Base-by-base conservation (phyloP, 805 yeast genomes). In the Saccharomycopsis oosterbeekiorum region DNA sequence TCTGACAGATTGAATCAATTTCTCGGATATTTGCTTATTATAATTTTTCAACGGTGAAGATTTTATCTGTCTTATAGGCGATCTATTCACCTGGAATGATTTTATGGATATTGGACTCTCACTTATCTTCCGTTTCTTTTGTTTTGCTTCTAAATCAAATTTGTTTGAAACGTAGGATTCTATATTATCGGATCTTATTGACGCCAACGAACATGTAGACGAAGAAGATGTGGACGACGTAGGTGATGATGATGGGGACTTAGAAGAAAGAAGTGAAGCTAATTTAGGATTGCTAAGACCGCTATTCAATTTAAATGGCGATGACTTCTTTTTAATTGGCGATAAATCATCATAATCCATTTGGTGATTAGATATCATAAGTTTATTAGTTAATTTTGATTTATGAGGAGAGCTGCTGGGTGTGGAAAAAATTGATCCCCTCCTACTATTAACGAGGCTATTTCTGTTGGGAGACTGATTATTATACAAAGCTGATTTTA, bases 361-460 rank as follows among this genome's bases (percentile, higher is more conserved):
- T 26, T 47, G 53, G n/a, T 26, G 19, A n/a, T 47, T 47, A 24
- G 53, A 21, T 10, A 19, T 24, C 12, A 47, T 21, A 14, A 62
- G 43, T 26, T 55, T 60, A 26, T 50, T 60, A 12, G 65, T 62
- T 10, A 62, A 36, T 37, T 58, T 60, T 19, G 65, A 62, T 19
- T 58, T 60, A 15, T 26, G 19, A 14, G 65, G 65, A n/a, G 65
- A 62, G 34, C 24, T 57, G 10, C 57, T 17, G 2, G 64, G 64
- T 15, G 64, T 59, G 3, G 62, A 47, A 41, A 62, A 59, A 36
- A 62, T 57, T 17, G 62, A 57, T 2, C 42, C 37, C 19, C n/a
- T 54, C 24, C 37, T 55, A 24, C 56, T 53, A 17, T 29, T 40
- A 10, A 53, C 41, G 21, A 19, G 9, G 15, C 37, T 58, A 19